Conservation (phyloP, 768 basidiomycete species). For the Termitomyces sp. region DNA sequence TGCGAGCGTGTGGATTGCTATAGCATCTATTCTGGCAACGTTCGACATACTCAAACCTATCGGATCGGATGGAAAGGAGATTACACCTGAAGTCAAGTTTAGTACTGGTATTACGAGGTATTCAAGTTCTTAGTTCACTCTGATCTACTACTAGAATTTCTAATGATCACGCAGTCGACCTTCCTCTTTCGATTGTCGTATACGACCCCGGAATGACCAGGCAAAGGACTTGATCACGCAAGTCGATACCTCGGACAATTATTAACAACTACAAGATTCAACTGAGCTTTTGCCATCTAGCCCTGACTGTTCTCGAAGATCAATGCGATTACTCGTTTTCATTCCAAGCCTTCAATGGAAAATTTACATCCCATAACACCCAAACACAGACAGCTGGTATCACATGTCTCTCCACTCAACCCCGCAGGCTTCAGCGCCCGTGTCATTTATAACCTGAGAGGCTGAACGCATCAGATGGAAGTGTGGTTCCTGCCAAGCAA, state of each 20-base stretch:
- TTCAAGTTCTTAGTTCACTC: background rate
- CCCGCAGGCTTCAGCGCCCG: too few relatives aligned
- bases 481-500: too few relatives aligned
- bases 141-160: too few relatives aligned
- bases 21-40: conserved; percentile 14
- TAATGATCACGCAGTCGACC: background rate
- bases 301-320: too few relatives aligned
- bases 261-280: background rate
- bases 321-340: too few relatives aligned
- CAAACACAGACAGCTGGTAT: too few relatives aligned
- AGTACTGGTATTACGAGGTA: background rate
- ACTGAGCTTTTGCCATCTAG: background rate
- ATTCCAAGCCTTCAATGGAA: too few relatives aligned
- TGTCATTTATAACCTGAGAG: too few relatives aligned
- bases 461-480: too few relatives aligned
- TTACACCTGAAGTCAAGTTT: background rate
- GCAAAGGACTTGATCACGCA: background rate
- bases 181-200: background rate
- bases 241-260: background rate
- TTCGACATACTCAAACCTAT: conserved; percentile 26
- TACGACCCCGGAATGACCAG: background rate
- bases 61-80: background rate
- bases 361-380: too few relatives aligned
- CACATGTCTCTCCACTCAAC: too few relatives aligned
- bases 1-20: conserved; percentile 27